phyloP scores from a whole-genome alignment of 345 rosid species.

The Dimocarpus longan region DNA sequence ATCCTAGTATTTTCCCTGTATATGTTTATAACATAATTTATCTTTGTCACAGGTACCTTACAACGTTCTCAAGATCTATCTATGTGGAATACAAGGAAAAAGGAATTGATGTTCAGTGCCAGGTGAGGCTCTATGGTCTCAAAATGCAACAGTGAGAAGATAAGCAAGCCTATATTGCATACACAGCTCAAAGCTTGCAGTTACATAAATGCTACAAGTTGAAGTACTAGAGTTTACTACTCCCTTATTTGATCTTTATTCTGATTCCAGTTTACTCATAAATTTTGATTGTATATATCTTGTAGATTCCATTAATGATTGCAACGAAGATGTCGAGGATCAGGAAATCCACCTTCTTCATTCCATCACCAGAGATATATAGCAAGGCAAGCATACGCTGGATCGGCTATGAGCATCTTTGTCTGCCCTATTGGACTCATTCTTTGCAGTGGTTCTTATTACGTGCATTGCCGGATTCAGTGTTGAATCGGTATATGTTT shows the following conservation, averaged over 20 bases:
- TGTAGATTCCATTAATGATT: slow-evolving; percentile 43
- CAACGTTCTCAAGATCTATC: slow-evolving; percentile 46
- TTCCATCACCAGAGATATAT: slow-evolving; percentile 39
- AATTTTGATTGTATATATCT: background rate
- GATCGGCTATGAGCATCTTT: slow-evolving; percentile 45
- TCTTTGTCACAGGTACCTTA: slow-evolving; percentile 37
- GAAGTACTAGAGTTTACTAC: background rate
- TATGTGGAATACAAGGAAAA: slow-evolving; percentile 41
- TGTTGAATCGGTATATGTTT: slow-evolving; percentile 17
- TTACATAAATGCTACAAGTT: too few species aligned
- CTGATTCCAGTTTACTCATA: background rate
- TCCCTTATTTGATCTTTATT: background rate
- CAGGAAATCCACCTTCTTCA: slow-evolving; percentile 21
- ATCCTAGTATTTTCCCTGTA: background rate
- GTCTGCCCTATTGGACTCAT: slow-evolving; percentile 46
- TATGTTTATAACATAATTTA: background rate
- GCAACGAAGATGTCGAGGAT: slow-evolving; percentile 45
- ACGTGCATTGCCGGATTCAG: slow-evolving; percentile 22
- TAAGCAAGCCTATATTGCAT: too few species aligned
- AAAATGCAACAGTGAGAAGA: background rate
- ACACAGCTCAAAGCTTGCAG: too few species aligned
- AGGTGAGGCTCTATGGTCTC: slow-evolving; percentile 31
- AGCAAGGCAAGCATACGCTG: slow-evolving; percentile 44
- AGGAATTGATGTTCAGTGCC: slow-evolving; percentile 54
- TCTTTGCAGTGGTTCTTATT: slow-evolving; percentile 33